Base-by-base conservation (phyloP, 352 stramenopile species). In the Globisporangium splendens region DNA sequence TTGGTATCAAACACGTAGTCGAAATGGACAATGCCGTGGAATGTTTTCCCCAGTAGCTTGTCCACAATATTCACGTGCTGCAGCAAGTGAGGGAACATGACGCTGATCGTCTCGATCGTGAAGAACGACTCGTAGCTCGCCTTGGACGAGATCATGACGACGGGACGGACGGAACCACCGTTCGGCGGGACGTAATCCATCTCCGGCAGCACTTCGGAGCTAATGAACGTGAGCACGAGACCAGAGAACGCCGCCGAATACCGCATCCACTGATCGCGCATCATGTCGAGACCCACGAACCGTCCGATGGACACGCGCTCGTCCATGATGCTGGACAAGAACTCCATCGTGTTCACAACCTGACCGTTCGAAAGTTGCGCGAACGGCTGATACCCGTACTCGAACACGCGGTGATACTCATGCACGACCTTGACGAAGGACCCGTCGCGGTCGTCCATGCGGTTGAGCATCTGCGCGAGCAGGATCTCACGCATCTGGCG, bases 321-420 rank as follows among this genome's bases (percentile, higher is more conserved):
- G 48, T 83, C 69, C 69, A 86, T 86, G 24, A 78, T 61, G 33
- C 63, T 46, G 41, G 54, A 54, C 24, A 89, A 18, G 50, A 84
- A 89, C 31, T 76, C 61, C 35, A 56, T 50, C 8, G 64, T 63
- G 41, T 75, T 56, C 20, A 70, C 69, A 54, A 17, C 8, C 38
- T 22, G 28, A 12, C 22, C 52, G 54, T 18, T 48, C 38, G 1
- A 56, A 15, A 44, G 47, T 24, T 21, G 43, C 22, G 55, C 57
- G n/a, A 46, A 24, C 17, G 56, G 60, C 21, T 65, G 55, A 48
- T 83, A 89, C 2, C 79, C 79, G 42, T 78, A 65, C 51, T 75
- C 60, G 49, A 88, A 88, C 28, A 89, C 67, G 4, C 61, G 70
- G 56, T 81, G 75, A 44, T 89, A 89, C 52, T 88, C 77, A 46